These are phyloP conservation scores for Arachnomyces sp. DNA, from an alignment of 2,329 filamentous ascomycete genomes.

Conservation along the genomic window DNA sequence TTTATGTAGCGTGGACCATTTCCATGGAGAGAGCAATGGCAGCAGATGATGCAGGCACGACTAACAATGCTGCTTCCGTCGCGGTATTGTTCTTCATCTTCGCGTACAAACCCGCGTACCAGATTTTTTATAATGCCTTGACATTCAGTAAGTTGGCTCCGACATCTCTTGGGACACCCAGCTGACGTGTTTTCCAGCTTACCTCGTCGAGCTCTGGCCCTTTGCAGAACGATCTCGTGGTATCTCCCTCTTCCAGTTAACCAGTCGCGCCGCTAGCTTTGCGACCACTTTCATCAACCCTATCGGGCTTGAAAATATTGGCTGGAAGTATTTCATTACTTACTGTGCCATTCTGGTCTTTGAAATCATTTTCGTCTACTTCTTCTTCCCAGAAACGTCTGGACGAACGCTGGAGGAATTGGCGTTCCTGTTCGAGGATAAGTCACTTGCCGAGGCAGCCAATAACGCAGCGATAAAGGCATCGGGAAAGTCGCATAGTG, in stretches of 20 bases:
- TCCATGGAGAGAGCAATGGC: too few relatives aligned
- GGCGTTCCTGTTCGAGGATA: too few relatives aligned
- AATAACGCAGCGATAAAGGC: too few relatives aligned
- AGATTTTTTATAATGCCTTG: slow-evolving; percentile 35
- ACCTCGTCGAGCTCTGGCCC: slow-evolving; percentile 51
- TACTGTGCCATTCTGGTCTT: slow-evolving; percentile 33
- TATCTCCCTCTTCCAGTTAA: slow-evolving; percentile 49
- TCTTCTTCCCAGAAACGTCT: slow-evolving; percentile 35
- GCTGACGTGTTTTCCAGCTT: too few relatives aligned
- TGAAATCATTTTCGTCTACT: slow-evolving; percentile 32
- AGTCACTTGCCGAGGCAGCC: too few relatives aligned
- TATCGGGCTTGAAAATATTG: slow-evolving; percentile 32
- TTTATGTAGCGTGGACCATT: too few relatives aligned
- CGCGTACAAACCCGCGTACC: slow-evolving; percentile 50
- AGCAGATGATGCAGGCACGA: too few relatives aligned
- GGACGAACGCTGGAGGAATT: slow-evolving; percentile 35
- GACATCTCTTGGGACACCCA: too few relatives aligned
- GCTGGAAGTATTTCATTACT: slow-evolving; percentile 34
- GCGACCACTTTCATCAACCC: slow-evolving; percentile 40
- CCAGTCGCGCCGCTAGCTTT: slow-evolving; percentile 40
- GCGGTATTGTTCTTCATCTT: slow-evolving; percentile 53
- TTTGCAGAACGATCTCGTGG: slow-evolving; percentile 49
- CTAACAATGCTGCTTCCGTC: slow-evolving; percentile 29
- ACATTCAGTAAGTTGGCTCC: too few relatives aligned
- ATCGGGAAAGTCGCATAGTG: too few relatives aligned